Base-by-base conservation (phyloP, 768 basidiomycete genomes). In the Tulasnella sp. region DNA sequence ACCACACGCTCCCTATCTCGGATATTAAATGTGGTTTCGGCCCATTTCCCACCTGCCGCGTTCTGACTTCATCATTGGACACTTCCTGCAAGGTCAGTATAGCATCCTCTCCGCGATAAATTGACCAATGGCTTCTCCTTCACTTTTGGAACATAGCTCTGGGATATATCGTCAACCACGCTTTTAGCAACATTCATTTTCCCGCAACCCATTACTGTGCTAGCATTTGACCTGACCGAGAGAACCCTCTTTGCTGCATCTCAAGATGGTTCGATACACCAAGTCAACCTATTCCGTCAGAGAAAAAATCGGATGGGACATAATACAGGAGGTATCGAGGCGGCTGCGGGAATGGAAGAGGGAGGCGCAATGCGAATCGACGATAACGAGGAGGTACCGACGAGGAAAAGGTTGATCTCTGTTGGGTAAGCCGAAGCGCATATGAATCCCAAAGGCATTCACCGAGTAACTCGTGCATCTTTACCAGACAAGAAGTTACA, bases 1-100 rank as follows among this genome's bases (percentile, higher is more conserved):
- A 99, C 85, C 98, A 99, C 84, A 98, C 97, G 0, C 89, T 99
- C 5, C 93, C 95, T 8, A 88, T 99, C 16, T 93, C 93, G 9
- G 93, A 94, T 82, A 89, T 99, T 42, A 84, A 88, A 18, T 92
- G 95, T 81, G 95, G 97, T 18, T 84, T 94, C 56, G 96, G 96
- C 19, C 81, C 87, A 6, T 97, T 94, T 85, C 95, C 93, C 21
- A 89, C 87, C 78, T 93, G 92, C 84, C 89, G 94, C 80, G 85
- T 94, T 39, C 87, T 97, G 81, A 94, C 96, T 0, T 90, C 93
- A 3, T 94, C 94, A 0, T 84, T 93, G 73, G 98, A 99, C 84
- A 94, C 95, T 81, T 94, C 94, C 38, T 94, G 95, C 84, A 99
- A 99, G 88, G 95, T 95, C 81, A 78, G 85, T 79, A 31, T 9